Conservation (phyloP, 345 rosid species). For the Gossypium longicalyx region DNA sequence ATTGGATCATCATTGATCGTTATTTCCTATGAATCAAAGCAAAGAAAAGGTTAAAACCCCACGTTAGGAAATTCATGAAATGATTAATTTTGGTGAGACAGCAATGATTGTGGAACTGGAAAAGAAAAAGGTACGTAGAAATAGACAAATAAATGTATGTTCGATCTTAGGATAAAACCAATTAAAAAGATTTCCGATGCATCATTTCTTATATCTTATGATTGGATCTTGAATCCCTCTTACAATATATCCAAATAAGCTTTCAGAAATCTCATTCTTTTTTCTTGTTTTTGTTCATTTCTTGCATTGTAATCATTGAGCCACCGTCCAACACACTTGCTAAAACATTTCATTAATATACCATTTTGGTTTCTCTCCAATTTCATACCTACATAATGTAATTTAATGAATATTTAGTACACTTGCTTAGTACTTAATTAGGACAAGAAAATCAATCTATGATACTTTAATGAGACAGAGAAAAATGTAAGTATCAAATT, state of each 20-base stretch:
- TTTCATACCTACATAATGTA: too few species aligned
- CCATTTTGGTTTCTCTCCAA: too few species aligned
- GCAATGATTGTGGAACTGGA: neutral
- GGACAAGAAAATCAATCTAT: too few species aligned
- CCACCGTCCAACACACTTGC: too few species aligned
- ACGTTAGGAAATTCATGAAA: neutral
- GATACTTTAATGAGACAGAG: too few species aligned
- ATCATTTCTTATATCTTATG: neutral
- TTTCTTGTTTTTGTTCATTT: neutral
- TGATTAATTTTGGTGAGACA: neutral
- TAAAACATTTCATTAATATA: too few species aligned
- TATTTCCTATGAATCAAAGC: neutral
- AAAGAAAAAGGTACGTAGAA: too few species aligned
- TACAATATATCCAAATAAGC: neutral
- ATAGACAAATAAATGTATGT: neutral
- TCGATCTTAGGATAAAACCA: neutral
- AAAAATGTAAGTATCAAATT: too few species aligned
- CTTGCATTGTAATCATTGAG: neutral
- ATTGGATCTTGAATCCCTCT: neutral
- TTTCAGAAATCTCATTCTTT: too few species aligned
- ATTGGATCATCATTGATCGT: neutral
- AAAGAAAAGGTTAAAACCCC: too few species aligned
- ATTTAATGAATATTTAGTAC: too few species aligned
- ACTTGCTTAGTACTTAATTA: too few species aligned
- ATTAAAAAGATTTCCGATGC: neutral